Conservation (phyloP, 2,329 filamentous ascomycete genomes). For the Diaporthe velutina region DNA sequence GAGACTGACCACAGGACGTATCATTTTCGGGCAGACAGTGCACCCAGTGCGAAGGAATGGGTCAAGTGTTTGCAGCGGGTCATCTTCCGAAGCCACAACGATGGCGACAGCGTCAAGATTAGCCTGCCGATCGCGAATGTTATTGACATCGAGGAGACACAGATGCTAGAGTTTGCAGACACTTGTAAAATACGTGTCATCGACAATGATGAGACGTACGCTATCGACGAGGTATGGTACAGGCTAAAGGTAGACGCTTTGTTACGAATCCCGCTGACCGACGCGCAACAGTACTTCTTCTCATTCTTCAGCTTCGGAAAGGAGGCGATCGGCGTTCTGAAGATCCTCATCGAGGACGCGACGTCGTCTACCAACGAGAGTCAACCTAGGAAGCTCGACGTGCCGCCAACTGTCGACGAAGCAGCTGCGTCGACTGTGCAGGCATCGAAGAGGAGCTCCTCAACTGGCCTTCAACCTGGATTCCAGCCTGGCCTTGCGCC, state of each 20-base stretch:
- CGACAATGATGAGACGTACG: constrained; percentile 93
- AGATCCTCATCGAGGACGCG: constrained; percentile 77
- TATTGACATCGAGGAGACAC: constrained; percentile 91
- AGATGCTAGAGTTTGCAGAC: constrained; percentile 91
- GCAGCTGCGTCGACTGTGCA: constrained; percentile 2
- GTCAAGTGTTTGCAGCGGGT: constrained; percentile 93
- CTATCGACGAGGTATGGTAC: constrained; percentile 84
- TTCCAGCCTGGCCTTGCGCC: constrained; percentile 43
- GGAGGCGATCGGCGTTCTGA: constrained; percentile 85
- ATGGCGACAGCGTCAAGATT: constrained; percentile 97
- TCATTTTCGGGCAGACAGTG: constrained; percentile 89
- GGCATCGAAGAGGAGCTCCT: constrained; percentile 41
- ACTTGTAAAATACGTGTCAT: constrained; percentile 94
- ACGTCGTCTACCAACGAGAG: constrained; percentile 58
- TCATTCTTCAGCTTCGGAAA: constrained; percentile 91
- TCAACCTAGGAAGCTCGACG: constrained; percentile 44
- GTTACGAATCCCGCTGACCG: constrained; percentile 38
- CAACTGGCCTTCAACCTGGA: constrained; percentile 34
- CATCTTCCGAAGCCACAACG: constrained; percentile 95
- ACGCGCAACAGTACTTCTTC: constrained; percentile 85
- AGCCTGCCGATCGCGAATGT: constrained; percentile 90
- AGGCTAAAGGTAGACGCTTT: fast-evolving
- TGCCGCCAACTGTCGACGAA: constrained; percentile 37
- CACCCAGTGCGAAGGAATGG: constrained; percentile 93
- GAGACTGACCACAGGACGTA: constrained; percentile 87